Conservation (phyloP, 352 stramenopile genomes). For the Globisporangium iwayamae region DNA sequence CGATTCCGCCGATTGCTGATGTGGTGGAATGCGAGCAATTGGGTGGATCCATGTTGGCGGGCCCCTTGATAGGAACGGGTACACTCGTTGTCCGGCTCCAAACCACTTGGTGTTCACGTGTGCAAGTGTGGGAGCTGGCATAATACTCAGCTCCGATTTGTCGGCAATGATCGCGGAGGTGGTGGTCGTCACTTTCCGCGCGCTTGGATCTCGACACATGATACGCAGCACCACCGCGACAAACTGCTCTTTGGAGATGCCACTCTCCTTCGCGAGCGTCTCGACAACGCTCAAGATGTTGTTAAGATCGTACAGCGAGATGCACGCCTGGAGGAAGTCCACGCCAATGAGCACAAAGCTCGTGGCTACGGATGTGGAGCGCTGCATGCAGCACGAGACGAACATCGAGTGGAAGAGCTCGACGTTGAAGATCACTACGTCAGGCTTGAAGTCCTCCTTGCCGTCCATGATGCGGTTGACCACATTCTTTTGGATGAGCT, state of each 20-base stretch:
- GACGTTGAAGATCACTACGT: conserved; percentile 47
- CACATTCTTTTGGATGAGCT: conserved; percentile 15
- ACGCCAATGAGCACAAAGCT: conserved; percentile 29
- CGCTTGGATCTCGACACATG: background rate
- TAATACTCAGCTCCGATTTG: background rate
- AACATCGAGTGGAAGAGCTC: conserved; percentile 53
- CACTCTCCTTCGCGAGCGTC: background rate
- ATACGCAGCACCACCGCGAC: background rate
- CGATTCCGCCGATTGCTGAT: no score
- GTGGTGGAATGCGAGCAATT: background rate
- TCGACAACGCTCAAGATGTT: background rate
- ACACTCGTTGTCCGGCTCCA: no score
- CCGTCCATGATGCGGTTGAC: background rate
- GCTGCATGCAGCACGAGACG: conserved; percentile 38
- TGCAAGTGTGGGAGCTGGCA: no score
- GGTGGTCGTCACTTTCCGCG: no score
- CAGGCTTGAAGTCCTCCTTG: conserved; percentile 28
- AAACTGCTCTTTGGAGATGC: background rate
- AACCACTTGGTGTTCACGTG: no score
- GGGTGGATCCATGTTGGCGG: background rate
- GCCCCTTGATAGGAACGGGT: no score
- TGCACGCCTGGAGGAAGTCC: conserved; percentile 32
- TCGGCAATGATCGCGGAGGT: background rate
- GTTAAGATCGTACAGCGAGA: conserved; percentile 33
- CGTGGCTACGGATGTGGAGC: conserved; percentile 21